Evolutionary conservation across 495 filamentous ascomycete genomes (phyloP).

Genomic region (Hyaloscypha finlandica): DNA sequence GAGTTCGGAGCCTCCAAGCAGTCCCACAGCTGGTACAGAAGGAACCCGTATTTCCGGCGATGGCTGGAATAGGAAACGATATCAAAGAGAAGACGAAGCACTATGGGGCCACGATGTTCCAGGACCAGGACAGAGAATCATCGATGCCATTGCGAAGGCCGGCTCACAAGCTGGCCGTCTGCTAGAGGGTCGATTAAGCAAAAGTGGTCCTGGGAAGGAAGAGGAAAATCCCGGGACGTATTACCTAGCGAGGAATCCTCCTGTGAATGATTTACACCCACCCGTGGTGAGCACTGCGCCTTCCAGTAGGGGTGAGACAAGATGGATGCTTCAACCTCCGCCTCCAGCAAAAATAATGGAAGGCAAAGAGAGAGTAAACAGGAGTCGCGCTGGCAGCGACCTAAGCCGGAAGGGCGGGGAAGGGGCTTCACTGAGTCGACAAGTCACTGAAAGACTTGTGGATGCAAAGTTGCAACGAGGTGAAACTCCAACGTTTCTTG

Average conservation of each 20-base stretch:
- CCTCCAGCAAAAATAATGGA: constrained; percentile 85
- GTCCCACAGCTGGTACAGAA: constrained; percentile 37
- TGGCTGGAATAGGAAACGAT: constrained; percentile 71
- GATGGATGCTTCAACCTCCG: constrained; percentile 91
- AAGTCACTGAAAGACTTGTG: constrained; percentile 39
- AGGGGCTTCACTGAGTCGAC: constrained; percentile 38
- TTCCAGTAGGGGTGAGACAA: constrained; percentile 63
- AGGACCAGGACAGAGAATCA: constrained; percentile 29
- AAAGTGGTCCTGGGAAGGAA: constrained; percentile 44
- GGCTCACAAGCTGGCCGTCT: constrained; percentile 43
- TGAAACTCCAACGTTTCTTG: constrained; percentile 24
- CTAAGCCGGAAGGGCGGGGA: constrained; percentile 34
- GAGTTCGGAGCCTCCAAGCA: constrained; percentile 30
- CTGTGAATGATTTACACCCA: constrained; percentile 84
- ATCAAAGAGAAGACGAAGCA: constrained; percentile 83
- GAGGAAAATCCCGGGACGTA: constrained; percentile 43
- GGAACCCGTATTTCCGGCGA: constrained; percentile 36
- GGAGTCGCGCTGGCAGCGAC: constrained; percentile 52
- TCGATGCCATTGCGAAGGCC: constrained; percentile 50
- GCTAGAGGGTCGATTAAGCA: constrained; percentile 54
- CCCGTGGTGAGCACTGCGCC: constrained; percentile 79
- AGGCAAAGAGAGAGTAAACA: constrained; percentile 65
- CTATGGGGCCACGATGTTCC: constrained; percentile 62
- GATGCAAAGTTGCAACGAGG: constrained; percentile 37
- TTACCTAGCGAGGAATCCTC: constrained; percentile 73